Percentiles rank a stretch among this genome's conserved stretches.
phyloP scores from a whole-genome alignment of 2,329 filamentous ascomycete genomes.

The Colletotrichum higginsianum region DNA sequence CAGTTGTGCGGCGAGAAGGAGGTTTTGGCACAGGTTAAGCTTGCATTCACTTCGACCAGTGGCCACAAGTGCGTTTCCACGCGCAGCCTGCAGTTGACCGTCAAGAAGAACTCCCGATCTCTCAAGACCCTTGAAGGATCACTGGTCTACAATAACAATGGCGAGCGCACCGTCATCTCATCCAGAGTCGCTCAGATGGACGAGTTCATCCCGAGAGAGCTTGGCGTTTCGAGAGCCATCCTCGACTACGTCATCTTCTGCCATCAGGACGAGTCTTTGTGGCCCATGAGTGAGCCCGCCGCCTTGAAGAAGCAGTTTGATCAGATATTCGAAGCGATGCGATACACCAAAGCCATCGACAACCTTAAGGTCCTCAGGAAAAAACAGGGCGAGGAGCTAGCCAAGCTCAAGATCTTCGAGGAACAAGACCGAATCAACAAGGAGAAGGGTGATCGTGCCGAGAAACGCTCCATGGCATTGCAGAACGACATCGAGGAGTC shows the following conservation, averaged over 20 bases:
- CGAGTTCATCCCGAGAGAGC: constrained; percentile 84
- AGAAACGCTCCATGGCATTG: constrained; percentile 76
- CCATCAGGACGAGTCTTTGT: constrained; percentile 97
- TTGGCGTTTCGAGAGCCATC: constrained; percentile 92
- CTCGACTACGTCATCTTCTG: constrained; percentile 98
- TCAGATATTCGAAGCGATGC: constrained; percentile 96
- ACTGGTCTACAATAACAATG: constrained; percentile 81
- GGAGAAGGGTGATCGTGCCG: constrained; percentile 81
- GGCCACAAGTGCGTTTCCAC: constrained; percentile 86
- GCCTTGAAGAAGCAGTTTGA: constrained; percentile 95
- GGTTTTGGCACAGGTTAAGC: constrained; percentile 90
- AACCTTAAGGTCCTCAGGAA: constrained; percentile 92
- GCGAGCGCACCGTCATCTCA: constrained; percentile 84
- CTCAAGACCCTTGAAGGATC: constrained; percentile 90
- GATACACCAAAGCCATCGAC: constrained; percentile 97
- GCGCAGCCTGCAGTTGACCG: constrained; percentile 85
- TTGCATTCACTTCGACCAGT: constrained; percentile 86
- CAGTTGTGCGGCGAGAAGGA: constrained; percentile 87
- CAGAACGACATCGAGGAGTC: constrained; percentile 76
- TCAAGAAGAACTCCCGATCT: constrained; percentile 83
- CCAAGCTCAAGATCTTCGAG: constrained; percentile 81
- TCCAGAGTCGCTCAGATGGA: constrained; percentile 87
- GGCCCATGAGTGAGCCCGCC: constrained; percentile 92
- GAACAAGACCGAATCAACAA: constrained; percentile 86
- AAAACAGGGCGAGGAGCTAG: constrained; percentile 82